Base-by-base conservation (phyloP, 768 basidiomycete genomes). In the Amanita rubescens region DNA sequence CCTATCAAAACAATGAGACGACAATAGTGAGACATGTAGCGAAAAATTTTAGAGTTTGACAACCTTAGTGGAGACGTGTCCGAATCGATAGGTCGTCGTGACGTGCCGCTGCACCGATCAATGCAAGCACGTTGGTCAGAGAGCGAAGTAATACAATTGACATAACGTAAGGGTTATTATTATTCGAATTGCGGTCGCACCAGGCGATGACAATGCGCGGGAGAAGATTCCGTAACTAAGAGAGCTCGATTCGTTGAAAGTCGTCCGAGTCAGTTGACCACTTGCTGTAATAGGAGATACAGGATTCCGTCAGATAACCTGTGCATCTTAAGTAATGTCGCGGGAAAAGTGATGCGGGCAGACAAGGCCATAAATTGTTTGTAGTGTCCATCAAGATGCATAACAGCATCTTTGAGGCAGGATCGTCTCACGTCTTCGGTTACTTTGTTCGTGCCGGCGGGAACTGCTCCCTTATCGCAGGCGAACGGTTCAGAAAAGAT, bases 241-340 rank as follows among this genome's bases (percentile, higher is more conserved):
- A 2, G 14, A 27, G n/a, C 27, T 46, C n/a, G n/a, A 15, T 24
- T 3, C 5, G 30, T 24, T 45, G 20, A 19, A 48, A n/a, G n/a
- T n/a, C n/a, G n/a, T n/a, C n/a, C n/a, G 46, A 43, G 47, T 56
- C 53, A 57, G 43, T 61, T 57, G 49, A 65, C 51, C 19, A 65
- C 55, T 57, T 69, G 64, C 64, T 71, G 69, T 58, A 75, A 56
- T 55, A 71, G 50, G 55, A 73, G 59, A 58, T 69, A 70, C 53
- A 69, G 61, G 47, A 75, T 69, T 51, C 66, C 67, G 58, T 73
- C 71, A 41, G 68, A 70, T 25, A 75, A 61, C 49, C 59, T 63
- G 50, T 70, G 67, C 55, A 71, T 66, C 65, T 70, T 70, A 41
- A 67, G 65, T 55, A 69, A 65, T 42, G 71, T 73, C 39, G 65